Evolutionary conservation across 768 basidiomycete genomes (phyloP), one percentile per base, ranked within the genome.

Genomic region (Mycena capillaripes): DNA sequence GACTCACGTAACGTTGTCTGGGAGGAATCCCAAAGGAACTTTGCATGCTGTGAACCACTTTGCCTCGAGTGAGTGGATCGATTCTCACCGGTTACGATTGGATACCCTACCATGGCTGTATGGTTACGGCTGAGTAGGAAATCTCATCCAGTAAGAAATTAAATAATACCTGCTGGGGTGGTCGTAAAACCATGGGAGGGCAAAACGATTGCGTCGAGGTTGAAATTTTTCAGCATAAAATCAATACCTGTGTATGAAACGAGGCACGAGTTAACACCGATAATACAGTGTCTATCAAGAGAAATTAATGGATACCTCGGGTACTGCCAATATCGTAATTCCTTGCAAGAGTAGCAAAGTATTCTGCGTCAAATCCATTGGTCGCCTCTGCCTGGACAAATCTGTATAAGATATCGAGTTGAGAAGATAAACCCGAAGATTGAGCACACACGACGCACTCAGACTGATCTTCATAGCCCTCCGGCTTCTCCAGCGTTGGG

Each of bases 401-500:
- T 48, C 46, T 48, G 46, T 48, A 48, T 48, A 48, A 48, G 46
- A 48, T 48, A 48, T 48, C 46, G 46, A 48, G 46, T 48, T 48
- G 46, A 48, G 46, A 48, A 48, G 46, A 48, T 48, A 48, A 48
- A 48, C 46, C 46, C 46, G 46, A 48, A 48, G 46, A 48, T 48
- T 48, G 46, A 48, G 46, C 46, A 48, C 46, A 48, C 46, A 48
- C 46, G 46, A 48, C 46, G 46, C 46, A 48, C 46, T 48, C 46
- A 48, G 46, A 48, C 46, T 48, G 46, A 48, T 48, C 46, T 48
- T 48, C 46, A 48, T 48, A 48, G 46, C 46, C 46, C 23, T 48
- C 46, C 80, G 70, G 70, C 57, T 71, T 63, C 76, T 88, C 87
- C 66, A 83, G 78, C 10, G 83, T 81, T 19, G 82, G 80, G 69